Evolutionary conservation across 2,329 filamentous ascomycete species (phyloP), one percentile per base, ranked within the genome.

Genomic region (Penicillium vulpinum): DNA sequence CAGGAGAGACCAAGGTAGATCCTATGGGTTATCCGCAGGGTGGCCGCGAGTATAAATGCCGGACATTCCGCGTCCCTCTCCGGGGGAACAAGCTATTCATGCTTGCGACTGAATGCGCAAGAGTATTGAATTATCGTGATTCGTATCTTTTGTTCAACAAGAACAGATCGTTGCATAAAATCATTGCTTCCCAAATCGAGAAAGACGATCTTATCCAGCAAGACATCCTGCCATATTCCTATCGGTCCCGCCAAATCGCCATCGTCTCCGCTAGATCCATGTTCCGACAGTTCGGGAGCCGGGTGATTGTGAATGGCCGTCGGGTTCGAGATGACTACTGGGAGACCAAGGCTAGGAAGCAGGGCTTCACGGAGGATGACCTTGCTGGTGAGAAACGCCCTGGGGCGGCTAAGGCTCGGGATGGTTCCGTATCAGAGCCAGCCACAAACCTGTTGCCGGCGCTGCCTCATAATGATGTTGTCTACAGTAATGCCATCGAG

Each of bases 141-240:
- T 97, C 92, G n/a, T 99, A 99, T 73, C 82, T 99, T 35, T 80
- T 99, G 16, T 99, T 99, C 81, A 97, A 97, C 83, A 97, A 97
- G 79, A 97, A 99, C 75, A 84, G 93, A 63, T 97, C 94, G 2
- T 81, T 99, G 9, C 96, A 85, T 82, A 99, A 99, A 78, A 99
- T 99, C 70, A 99, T 99, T 68, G 93, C 93, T 56, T 95, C 89
- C 60, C 93, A 97, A 73, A 81, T 88, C 28, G 94, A 99, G 73
- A 99, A 99, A 81, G 94, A 99, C 73, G 92, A 97, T 69, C 81
- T 99, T 16, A 96, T 99, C 47, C 83, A 88, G 62, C 92, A 97
- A 78, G 94, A 97, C 69, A 95, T 97, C 56, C 80, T 99, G 21
- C 94, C 94, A 0, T 99, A 97, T 75, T 97, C 93, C 4, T 99